Evolutionary conservation across 129 eudicot species (phyloP), one percentile per base, ranked within the genome.

Genomic region (Flaveria sonorensis): DNA sequence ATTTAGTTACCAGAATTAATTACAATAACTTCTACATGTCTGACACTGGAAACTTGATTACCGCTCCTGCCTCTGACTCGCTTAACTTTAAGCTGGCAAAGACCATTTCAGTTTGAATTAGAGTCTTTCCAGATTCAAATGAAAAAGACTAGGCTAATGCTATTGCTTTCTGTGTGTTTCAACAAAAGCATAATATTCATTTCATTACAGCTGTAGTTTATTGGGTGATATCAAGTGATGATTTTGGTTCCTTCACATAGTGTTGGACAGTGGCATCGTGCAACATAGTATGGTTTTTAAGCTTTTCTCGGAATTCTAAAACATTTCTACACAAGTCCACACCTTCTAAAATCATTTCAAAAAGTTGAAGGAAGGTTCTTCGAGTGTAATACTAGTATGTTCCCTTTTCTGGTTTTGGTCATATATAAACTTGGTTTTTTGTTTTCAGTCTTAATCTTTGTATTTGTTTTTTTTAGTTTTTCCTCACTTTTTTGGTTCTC

Each of bases 1-100:
- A 90, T 87, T 75, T 94, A 53, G 98, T 91, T 16, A 91, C 96
- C 19, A 79, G 93, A 81, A 91, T 91, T 26, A 94, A 94, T 80
- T 91, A 91, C 84, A 94, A 94, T 88, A 77, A 81, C 71, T 94
- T 87, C 75, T 94, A 94, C 87, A 84, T 94, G 96, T 94, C 98
- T 24, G 96, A 89, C 64, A 84, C 75, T 72, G 96, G 98, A 16
- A 90, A 78, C 85, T 72, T 93, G 84, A 82, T 82, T 16, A 84
- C 86, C 0, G 87, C 88, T 48, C 88, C 96, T 66, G 96, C 86
- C n/a, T 83, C 90, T 55, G 92, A 83, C 60, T 71, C 88, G 4
- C 65, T 80, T 16, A 68, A 81, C 69, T 86, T 81, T 50, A 90
- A 82, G 81, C 26, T 80, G 76, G 92, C 88, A n/a, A 90, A 88